phyloP scores from a whole-genome alignment of 768 basidiomycete species.

The Ramaria rubella region DNA sequence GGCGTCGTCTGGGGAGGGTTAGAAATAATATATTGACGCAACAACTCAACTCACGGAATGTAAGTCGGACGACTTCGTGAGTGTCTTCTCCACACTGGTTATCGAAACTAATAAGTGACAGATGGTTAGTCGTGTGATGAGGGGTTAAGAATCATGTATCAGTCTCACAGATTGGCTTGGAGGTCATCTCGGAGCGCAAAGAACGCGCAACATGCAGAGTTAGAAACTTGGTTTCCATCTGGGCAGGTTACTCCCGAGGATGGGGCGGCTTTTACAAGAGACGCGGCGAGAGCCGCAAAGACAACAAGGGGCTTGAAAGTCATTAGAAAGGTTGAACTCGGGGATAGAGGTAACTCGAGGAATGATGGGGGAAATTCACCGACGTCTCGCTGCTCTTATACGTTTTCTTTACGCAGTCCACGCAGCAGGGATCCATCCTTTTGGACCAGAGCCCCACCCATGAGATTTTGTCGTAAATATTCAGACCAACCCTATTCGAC shows the following conservation, averaged over 20 bases:
- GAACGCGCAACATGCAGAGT: slow-evolving; percentile 33
- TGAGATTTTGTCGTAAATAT: too few species aligned
- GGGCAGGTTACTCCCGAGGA: slow-evolving; percentile 19
- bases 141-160: not conserved
- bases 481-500: too few species aligned
- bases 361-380: too few species aligned
- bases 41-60: slow-evolving; percentile 13
- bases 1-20: slow-evolving; percentile 18
- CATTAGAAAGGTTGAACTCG: too few species aligned
- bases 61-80: slow-evolving; percentile 21
- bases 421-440: too few species aligned
- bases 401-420: too few species aligned
- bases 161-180: slow-evolving; percentile 28
- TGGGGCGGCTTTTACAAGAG: slow-evolving; percentile 14
- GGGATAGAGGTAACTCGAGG: too few species aligned
- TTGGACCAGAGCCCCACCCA: too few species aligned
- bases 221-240: slow-evolving; percentile 23
- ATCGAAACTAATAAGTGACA: slow-evolving; percentile 16
- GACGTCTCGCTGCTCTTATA: too few species aligned
- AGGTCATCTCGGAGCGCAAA: slow-evolving; percentile 36
- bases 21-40: not conserved
- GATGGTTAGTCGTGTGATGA: not conserved
- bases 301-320: not conserved
- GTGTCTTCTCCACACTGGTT: slow-evolving; percentile 32
- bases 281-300: not conserved